Conservation (phyloP, 305 asterid genomes). For the Ajuga reptans region DNA sequence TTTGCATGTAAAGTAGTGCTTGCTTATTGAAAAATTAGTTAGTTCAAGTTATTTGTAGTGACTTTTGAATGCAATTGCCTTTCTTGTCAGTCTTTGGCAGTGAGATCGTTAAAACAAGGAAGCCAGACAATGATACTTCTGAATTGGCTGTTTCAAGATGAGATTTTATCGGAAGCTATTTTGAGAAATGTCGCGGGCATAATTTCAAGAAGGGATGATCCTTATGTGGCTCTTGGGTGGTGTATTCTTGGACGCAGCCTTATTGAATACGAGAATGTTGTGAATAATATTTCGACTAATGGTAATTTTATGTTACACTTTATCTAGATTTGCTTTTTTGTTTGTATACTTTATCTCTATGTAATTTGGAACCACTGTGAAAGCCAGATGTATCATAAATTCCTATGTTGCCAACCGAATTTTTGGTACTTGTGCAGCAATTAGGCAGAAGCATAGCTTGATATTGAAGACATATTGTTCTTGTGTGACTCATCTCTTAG, state of each 20-base stretch:
- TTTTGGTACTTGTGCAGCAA: conserved; percentile 44
- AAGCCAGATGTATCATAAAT: too few relatives aligned
- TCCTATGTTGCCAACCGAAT: neutral
- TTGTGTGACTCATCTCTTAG: conserved; percentile 41
- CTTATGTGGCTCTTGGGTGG: conserved; percentile 74
- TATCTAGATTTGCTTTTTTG: neutral
- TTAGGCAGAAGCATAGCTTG: conserved; percentile 39
- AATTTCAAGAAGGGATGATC: conserved; percentile 60
- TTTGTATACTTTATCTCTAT: neutral
- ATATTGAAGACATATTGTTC: conserved; percentile 54
- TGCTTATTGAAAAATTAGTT: neutral
- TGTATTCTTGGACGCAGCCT: conserved; percentile 69
- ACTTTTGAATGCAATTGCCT: neutral
- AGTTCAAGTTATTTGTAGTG: neutral
- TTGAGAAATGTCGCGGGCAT: conserved; percentile 42
- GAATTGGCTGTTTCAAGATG: conserved; percentile 85
- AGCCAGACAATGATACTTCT: conserved; percentile 60
- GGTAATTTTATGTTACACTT: conserved; percentile 37
- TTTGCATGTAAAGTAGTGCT: neutral
- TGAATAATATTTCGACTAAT: conserved; percentile 31
- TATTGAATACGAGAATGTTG: conserved; percentile 44
- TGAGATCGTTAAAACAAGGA: conserved; percentile 41
- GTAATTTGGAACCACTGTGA: neutral
- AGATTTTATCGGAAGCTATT: conserved; percentile 41
- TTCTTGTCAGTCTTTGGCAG: conserved; percentile 43